phyloP scores from a whole-genome alignment of 83 land plant species.

The Larix sibirica region DNA sequence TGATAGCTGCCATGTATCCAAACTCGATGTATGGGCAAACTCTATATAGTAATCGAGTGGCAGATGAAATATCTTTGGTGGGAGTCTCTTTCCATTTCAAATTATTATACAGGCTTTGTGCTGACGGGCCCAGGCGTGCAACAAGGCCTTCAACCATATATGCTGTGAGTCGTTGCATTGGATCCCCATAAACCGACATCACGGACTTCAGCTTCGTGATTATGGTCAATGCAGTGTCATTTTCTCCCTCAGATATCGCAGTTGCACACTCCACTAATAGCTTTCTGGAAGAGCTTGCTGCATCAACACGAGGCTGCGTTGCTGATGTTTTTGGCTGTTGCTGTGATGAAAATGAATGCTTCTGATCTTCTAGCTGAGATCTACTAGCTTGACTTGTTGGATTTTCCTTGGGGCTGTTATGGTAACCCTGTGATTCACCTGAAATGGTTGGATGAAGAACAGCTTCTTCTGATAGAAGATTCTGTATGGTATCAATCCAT shows the following conservation, averaged over 20 bases:
- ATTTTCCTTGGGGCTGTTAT: not conserved
- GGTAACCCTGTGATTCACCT: constrained; percentile 24
- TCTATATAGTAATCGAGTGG: constrained; percentile 47
- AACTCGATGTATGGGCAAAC: constrained; percentile 56
- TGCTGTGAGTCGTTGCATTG: constrained; percentile 43
- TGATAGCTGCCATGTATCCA: constrained; percentile 57
- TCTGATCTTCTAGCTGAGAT: constrained; percentile 8
- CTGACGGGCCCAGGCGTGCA: constrained; percentile 23
- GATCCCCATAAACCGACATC: constrained; percentile 22
- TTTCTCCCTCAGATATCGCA: constrained; percentile 41
- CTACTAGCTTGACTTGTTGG: constrained; percentile 11
- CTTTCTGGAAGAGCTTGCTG: constrained; percentile 18
- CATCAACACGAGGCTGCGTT: constrained; percentile 3
- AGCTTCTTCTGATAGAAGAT: constrained; percentile 18
- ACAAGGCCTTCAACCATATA: constrained; percentile 30
- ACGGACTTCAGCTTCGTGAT: constrained; percentile 21
- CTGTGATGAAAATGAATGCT: constrained; percentile 17
- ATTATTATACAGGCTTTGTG: not conserved
- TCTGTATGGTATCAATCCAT: constrained; percentile 50
- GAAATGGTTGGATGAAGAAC: constrained; percentile 31
- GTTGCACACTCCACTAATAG: constrained; percentile 38
- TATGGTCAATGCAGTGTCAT: constrained; percentile 22
- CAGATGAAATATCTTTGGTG: constrained; percentile 24
- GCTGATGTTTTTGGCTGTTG: constrained; percentile 8
- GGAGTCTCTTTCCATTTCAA: constrained; percentile 22